Evolutionary conservation across 2,329 filamentous ascomycete species (phyloP), one percentile per base, ranked within the genome.

Genomic region (Curvularia sp.): DNA sequence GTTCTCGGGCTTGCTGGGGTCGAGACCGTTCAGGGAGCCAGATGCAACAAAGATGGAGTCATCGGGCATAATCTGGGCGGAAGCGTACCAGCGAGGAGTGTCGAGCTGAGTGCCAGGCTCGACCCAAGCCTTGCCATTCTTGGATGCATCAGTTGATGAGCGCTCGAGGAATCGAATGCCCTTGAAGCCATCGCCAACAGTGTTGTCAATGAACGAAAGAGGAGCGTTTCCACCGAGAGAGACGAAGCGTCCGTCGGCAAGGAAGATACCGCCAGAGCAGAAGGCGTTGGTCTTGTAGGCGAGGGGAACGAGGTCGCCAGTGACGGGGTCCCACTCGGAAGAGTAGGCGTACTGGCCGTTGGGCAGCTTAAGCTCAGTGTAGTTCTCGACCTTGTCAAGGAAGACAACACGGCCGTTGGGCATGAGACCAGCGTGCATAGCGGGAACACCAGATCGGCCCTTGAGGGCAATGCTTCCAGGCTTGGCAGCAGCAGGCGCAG

Each of bases 341-440:
- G 84, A 86, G 74, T 86, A 87, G 0, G 86, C 86, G 60, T 81
- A 86, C 53, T 82, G 80, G 27, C 83, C 83, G 67, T 85, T 82
- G 15, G 79, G 59, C 7, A 86, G 78, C 61, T 78, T 82, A 45
- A 87, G 66, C 58, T 87, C 79, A 0, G 85, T 86, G 72, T 85
- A 87, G 70, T 87, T 83, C 70, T 88, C 86, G 28, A 88, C 79
- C 70, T 88, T 88, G 78, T 88, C 86, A 15, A 87, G 74, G 74
- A 88, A 88, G 36, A 85, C 79, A 10, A 87, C 84, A 50, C 80
- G 79, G 23, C 85, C 85, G 65, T 87, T 86, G 13, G 80, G 83
- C 77, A 87, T 79, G 21, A 88, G 78, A 65, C 80, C 84, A 61
- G 85, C 85, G 65, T 87, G 85, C 86, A 88, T 88, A 15, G 81